Conservation (phyloP, 1,284 basidiomycete genomes). For the Heterobasidion irregulare region DNA sequence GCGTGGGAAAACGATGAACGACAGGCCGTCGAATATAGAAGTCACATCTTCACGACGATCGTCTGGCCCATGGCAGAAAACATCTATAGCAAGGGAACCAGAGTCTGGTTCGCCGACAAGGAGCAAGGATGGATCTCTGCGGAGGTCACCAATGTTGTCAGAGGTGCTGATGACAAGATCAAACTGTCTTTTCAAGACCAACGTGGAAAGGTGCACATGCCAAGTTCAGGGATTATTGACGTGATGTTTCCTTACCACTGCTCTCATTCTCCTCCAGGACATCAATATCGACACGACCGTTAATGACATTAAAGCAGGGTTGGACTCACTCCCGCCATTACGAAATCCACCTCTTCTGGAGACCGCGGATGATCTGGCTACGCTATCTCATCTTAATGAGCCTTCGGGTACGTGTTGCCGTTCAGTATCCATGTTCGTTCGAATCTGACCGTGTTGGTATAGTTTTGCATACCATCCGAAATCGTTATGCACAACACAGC, state of each 20-base stretch:
- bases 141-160: slow-evolving; percentile 64
- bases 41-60: slow-evolving; percentile 5
- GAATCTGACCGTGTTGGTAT: neutral
- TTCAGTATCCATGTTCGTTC: neutral
- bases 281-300: slow-evolving; percentile 68
- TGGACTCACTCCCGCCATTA: slow-evolving; percentile 79
- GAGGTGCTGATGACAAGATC: slow-evolving; percentile 58
- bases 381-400: slow-evolving; percentile 96
- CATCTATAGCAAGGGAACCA: slow-evolving; percentile 78
- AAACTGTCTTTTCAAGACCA: slow-evolving; percentile 79
- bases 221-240: slow-evolving; percentile 1
- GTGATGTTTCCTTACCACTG: neutral
- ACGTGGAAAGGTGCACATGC: slow-evolving; percentile 66
- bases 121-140: slow-evolving; percentile 90
- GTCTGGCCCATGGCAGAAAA: slow-evolving; percentile 63
- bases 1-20: neutral
- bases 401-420: slow-evolving; percentile 67
- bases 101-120: slow-evolving; percentile 89
- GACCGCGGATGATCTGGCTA: slow-evolving; percentile 96
- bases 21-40: neutral
- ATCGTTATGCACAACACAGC: slow-evolving; percentile 93
- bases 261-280: slow-evolving; percentile 43
- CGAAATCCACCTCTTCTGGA: slow-evolving; percentile 96
- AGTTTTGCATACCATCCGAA: slow-evolving; percentile 96
- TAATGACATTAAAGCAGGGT: slow-evolving; percentile 68